Evolutionary conservation across 2,329 filamentous ascomycete species (phyloP).

Genomic region (Botryotinia calthae): DNA sequence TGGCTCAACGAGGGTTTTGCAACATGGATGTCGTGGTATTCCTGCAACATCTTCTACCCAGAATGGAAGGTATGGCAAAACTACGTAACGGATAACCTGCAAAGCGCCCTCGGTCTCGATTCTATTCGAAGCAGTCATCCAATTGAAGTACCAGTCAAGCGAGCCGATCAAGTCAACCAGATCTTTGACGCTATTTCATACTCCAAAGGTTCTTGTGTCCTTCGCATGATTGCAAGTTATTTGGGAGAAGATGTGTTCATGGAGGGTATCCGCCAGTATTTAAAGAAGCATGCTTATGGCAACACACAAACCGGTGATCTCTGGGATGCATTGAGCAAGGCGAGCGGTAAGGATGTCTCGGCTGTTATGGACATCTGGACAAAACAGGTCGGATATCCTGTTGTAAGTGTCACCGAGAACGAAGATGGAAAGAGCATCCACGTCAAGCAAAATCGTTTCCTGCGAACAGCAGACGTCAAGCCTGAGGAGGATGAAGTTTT

Average conservation of each 20-base stretch:
- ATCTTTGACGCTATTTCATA: conserved; percentile 98
- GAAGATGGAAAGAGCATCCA: conserved; percentile 69
- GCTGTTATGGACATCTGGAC: conserved; percentile 96
- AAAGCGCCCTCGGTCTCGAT: conserved; percentile 82
- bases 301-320: conserved; percentile 91
- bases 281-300: conserved; percentile 95
- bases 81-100: conserved; percentile 90
- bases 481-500: conserved; percentile 86
- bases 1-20: conserved; percentile 96
- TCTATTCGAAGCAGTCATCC: conserved; percentile 92
- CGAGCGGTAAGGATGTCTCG: conserved; percentile 86
- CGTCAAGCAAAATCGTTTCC: conserved; percentile 92
- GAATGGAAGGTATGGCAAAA: conserved; percentile 98
- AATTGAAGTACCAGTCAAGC: conserved; percentile 93
- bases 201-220: conserved; percentile 91
- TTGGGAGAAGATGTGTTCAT: conserved; percentile 90
- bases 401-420: conserved; percentile 80
- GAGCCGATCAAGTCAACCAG: conserved; percentile 93
- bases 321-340: conserved; percentile 83
- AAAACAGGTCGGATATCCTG: conserved; percentile 91
- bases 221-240: conserved; percentile 96
- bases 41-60: conserved; percentile 90
- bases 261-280: conserved; percentile 83
- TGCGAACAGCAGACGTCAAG: conserved; percentile 88
- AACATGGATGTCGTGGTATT: conserved; percentile 92